A percentile compares a stretch with the other conserved stretches of the same genome.
Evolutionary conservation across 208 protist genomes (phyloP).

Genomic region (Acanthamoeba triangularis): DNA sequence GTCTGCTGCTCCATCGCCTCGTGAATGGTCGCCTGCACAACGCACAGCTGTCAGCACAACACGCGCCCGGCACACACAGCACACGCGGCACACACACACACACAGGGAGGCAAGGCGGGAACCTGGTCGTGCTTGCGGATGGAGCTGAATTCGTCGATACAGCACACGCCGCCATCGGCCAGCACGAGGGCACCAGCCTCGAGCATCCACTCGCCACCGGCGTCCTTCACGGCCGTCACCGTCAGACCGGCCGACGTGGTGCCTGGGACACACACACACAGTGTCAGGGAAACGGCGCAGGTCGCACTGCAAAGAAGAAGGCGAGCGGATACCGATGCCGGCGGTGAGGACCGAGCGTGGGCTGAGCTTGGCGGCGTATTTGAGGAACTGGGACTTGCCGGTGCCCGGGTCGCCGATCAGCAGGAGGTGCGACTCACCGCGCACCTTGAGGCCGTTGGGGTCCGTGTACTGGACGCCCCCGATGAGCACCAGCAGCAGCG

Average conservation of each 20-base stretch:
- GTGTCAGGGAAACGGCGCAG: slow-evolving; percentile 88
- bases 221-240: slow-evolving; percentile 98
- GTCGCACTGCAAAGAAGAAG: slow-evolving; percentile 92
- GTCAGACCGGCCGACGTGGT: slow-evolving; percentile 95
- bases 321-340: not conserved
- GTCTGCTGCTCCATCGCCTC: slow-evolving; percentile 99
- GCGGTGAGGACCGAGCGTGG: slow-evolving; percentile 36
- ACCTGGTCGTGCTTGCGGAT: slow-evolving; percentile 99
- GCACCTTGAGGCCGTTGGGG: slow-evolving; percentile 96
- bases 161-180: slow-evolving; percentile 48
- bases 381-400: slow-evolving; percentile 95
- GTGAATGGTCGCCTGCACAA: slow-evolving; percentile 96
- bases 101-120: slow-evolving; percentile 96
- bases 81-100: too few species aligned
- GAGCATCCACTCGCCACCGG: slow-evolving; percentile 98
- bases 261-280: slow-evolving; percentile 90
- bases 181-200: slow-evolving; percentile 96
- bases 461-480: slow-evolving; percentile 86
- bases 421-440: slow-evolving; percentile 99
- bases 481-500: slow-evolving; percentile 41
- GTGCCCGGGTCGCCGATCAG: slow-evolving; percentile 99
- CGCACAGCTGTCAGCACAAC: slow-evolving; percentile 94
- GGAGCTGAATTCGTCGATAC: slow-evolving; percentile 77
- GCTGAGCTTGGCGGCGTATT: slow-evolving; percentile 93
- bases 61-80: slow-evolving; percentile 60